Percentiles rank a stretch among this genome's conserved stretches.
These are phyloP conservation scores for Sordariomycetes sp. DNA, from an alignment of 2,329 filamentous ascomycete species.

Conservation along the genomic window DNA sequence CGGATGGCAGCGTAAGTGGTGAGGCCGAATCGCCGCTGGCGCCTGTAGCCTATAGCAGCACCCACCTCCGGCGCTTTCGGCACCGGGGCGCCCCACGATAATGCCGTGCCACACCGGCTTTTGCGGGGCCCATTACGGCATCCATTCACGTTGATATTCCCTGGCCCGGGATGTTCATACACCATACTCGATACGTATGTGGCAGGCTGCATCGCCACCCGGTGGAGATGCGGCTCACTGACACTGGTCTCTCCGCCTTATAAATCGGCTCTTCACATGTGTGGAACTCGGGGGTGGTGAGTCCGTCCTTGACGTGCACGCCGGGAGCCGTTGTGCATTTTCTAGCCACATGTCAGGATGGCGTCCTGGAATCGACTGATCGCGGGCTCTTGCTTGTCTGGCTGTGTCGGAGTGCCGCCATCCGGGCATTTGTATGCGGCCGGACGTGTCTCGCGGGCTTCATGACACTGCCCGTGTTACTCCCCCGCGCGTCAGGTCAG, in stretches of 20 bases:
- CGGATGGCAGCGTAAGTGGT: background rate
- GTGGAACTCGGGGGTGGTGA: too few species aligned
- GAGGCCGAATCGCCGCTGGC: background rate
- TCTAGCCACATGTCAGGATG: too few species aligned
- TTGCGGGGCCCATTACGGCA: background rate
- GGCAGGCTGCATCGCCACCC: background rate
- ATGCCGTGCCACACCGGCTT: background rate
- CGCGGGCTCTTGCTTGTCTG: too few species aligned
- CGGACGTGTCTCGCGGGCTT: background rate
- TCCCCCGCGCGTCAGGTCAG: background rate
- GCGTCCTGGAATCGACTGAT: too few species aligned
- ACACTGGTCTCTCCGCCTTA: too few species aligned
- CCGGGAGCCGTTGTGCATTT: too few species aligned
- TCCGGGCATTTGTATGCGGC: background rate
- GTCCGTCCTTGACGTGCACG: too few species aligned
- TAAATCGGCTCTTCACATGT: too few species aligned
- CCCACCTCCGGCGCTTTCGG: background rate
- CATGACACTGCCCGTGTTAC: background rate
- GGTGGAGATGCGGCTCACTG: too few species aligned
- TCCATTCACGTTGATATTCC: too few species aligned
- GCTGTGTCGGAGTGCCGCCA: too few species aligned
- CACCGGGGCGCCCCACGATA: background rate
- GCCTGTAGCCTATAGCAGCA: background rate
- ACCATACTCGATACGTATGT: background rate
- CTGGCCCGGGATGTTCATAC: too few species aligned